Conservation (phyloP, 2,329 filamentous ascomycete genomes). For the Sporothrix brasiliensis region DNA sequence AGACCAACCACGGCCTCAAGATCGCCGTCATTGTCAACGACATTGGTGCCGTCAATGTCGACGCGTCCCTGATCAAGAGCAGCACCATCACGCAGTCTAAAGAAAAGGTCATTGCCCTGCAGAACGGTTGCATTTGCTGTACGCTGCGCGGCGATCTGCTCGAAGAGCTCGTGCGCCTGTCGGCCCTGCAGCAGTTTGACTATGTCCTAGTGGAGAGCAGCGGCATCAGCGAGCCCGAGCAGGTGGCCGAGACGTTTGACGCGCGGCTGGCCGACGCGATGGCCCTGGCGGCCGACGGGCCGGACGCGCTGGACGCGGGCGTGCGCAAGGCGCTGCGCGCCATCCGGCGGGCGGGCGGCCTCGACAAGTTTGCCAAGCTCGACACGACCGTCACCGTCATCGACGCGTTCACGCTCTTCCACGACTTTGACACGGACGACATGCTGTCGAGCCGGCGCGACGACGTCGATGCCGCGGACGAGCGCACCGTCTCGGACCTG, state of each 20-base stretch:
- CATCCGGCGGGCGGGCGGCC: conserved; percentile 57
- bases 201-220: conserved; percentile 74
- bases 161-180: conserved; percentile 67
- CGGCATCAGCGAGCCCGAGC: conserved; percentile 72
- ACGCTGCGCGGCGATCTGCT: conserved; percentile 71
- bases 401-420: conserved; percentile 71
- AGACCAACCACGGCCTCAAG: conserved; percentile 65
- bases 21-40: conserved; percentile 77
- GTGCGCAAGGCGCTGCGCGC: conserved; percentile 40
- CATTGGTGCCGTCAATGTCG: conserved; percentile 68
- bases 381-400: conserved; percentile 75
- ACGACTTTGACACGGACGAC: conserved; percentile 71
- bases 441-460: conserved; percentile 66
- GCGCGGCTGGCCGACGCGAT: conserved; percentile 56
- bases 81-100: conserved; percentile 61
- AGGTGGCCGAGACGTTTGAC: conserved; percentile 74
- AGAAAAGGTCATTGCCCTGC: conserved; percentile 67
- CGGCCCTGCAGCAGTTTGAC: conserved; percentile 65
- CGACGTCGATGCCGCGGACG: conserved; percentile 67
- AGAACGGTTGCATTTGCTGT: conserved; percentile 78
- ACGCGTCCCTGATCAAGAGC: conserved; percentile 63
- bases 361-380: conserved; percentile 66
- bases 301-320: conserved; percentile 36
- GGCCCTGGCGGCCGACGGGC: conserved; percentile 42
- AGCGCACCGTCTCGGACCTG: conserved; percentile 72